Base-by-base conservation (phyloP, 2,329 filamentous ascomycete species). In the Fusarium fracticaudum region DNA sequence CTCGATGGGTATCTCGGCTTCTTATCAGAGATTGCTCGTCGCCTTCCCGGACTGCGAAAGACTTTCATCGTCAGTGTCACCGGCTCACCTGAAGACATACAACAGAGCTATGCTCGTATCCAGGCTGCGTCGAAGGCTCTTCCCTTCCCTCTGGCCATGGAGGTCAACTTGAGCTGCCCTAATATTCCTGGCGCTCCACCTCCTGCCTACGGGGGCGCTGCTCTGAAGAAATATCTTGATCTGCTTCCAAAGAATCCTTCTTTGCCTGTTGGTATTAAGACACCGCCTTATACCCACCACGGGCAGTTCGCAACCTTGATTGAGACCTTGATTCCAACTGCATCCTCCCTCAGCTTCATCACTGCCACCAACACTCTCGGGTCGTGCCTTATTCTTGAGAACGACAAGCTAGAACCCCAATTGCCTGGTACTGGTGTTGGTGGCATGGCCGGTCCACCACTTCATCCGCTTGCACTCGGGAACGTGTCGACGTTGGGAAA, bases 91-190 rank as follows among this genome's bases (percentile, higher is more conserved):
- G 78, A 83, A 1, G 90, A 93, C 17, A 86, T 94, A 0, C 82
- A 83, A 0, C 74, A 82, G 64, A 91, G 90, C 82, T 92, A 92
- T 78, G 69, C 73, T 2, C 81, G 83, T 20, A 87, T 93, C 67
- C 80, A 79, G 66, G 67, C 33, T 53, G 77, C 69, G 69, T 86
- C 84, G 79, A 8, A 54, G 33, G 31, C 84, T 8, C 67, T 86
- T n/a, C 74, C 78, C 3, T 81, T 90, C 73, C 85, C 86, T 3
- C 83, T 94, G 2, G 91, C 90, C 24, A 89, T 95, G 85, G 93
- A 96, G 81, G 85, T 95, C 77, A 96, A 96, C 79, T 88, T 95
- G 37, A 92, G 90, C 38, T 95, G 93, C 75, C 93, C 93, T 1
- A 95, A 96, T 77, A 95, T 95, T 57, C 86, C 88, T 0, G 84